Evolutionary conservation across 2,329 filamentous ascomycete genomes (phyloP).

Genomic region (Lasiodiplodia hormozganensis): DNA sequence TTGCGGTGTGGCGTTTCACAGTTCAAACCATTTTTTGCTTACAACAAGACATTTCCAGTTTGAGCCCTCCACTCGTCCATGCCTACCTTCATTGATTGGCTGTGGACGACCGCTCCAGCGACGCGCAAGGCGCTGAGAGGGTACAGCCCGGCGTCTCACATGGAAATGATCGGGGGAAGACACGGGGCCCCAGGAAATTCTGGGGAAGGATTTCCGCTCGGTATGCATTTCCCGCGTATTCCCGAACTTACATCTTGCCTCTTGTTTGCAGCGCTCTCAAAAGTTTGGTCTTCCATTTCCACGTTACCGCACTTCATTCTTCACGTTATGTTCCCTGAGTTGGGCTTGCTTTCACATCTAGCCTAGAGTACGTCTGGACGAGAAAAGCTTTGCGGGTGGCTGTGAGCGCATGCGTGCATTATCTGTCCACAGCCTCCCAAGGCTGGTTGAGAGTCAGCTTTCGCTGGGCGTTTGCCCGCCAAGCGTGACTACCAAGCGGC

Average conservation of each 20-base stretch:
- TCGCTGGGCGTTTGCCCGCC: slow-evolving; percentile 3
- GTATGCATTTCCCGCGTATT: background rate
- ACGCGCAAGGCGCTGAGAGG: background rate
- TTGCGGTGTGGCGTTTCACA: background rate
- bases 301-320: background rate
- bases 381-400: slow-evolving; percentile 20
- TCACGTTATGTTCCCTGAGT: background rate
- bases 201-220: slow-evolving; percentile 1
- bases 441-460: slow-evolving; percentile 4
- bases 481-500: slow-evolving; percentile 7
- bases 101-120: background rate
- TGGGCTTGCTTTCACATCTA: background rate
- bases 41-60: background rate
- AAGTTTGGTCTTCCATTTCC: background rate
- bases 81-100: background rate
- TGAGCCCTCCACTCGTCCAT: background rate
- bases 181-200: slow-evolving; percentile 11
- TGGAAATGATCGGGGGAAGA: background rate
- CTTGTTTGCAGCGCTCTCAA: too few species aligned
- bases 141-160: background rate
- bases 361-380: background rate
- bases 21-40: background rate
- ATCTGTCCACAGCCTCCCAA: background rate
- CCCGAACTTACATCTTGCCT: background rate
- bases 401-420: background rate